Base-by-base conservation (phyloP, 345 rosid genomes). In the Arabis hirsuta region DNA sequence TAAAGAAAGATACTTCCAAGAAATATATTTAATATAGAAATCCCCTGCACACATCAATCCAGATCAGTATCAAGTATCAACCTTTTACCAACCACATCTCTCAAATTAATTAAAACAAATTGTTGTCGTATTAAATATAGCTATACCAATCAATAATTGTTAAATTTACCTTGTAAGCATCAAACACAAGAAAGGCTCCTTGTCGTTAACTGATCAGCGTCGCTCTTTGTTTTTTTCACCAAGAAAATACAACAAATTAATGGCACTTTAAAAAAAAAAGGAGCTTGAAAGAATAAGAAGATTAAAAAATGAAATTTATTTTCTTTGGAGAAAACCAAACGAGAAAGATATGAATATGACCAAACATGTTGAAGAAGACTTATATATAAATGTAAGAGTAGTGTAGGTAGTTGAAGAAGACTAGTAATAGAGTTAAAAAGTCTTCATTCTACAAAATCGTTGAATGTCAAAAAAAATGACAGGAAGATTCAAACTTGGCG, bases 401-500 rank as follows among this genome's bases (percentile, higher is more conserved):
- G 70, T 45, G 74, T 64, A n/a, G 62, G 72, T 7, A 71, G 80
- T 16, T 65, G 72, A 65, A 48, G 72, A 71, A 48, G 72, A 71
- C 48, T 71, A 70, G 22, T 59, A 44, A 54, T 8, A 52, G 14
- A 46, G 48, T 55, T 32, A 64, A 64, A 50, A 69, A 62, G 79
- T 76, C 71, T 62, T 69, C 31, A 24, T 7, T 67, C 51, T 55
- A 55, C 38, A 67, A 29, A 48, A 57, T 42, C 55, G 48, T 76
- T 70, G 76, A 76, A 57, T 46, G 51, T 48, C 47, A 53, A 55
- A 73, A 54, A 22, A 46, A 11, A 62, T 32, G 24, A 73, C 36
- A 22, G 76, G 76, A 63, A 76, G 24, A 64, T 71, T 76, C 80
- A 70, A 76, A 76, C 66, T 70, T 76, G 80, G 76, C 60, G 74